Percentiles rank a stretch among this genome's conserved stretches.
These are phyloP conservation scores for Apiotrichum mycotoxinovorans DNA, from an alignment of 1,284 basidiomycete species.

Conservation along the genomic window DNA sequence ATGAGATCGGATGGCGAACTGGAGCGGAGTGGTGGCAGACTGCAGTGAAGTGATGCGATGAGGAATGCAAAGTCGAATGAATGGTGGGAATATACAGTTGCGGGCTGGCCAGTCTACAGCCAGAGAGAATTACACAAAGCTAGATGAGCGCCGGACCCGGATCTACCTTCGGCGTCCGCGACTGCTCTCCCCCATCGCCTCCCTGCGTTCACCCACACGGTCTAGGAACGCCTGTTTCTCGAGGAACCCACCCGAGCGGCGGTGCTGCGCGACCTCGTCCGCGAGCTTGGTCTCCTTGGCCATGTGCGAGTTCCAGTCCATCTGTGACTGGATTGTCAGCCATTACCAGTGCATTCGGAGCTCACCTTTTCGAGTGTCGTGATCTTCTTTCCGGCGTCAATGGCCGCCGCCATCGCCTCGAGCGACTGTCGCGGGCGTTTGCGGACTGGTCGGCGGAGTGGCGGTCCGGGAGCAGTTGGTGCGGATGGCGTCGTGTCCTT, in stretches of 20 bases:
- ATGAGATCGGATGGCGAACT: too few relatives aligned
- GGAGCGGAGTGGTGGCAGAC: too few relatives aligned
- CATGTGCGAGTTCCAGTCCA: constrained; percentile 48
- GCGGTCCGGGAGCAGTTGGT: constrained; percentile 8
- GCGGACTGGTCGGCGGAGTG: constrained; percentile 20
- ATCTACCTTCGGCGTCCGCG: background rate
- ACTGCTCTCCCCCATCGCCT: background rate
- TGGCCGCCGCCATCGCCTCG: constrained; percentile 45
- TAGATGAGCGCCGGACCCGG: background rate
- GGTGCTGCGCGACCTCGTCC: constrained; percentile 43
- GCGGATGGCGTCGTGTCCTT: background rate
- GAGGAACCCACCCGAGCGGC: constrained; percentile 41
- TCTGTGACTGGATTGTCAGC: constrained; percentile 35
- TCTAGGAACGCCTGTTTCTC: constrained; percentile 47
- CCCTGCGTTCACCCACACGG: constrained; percentile 38
- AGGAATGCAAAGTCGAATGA: too few relatives aligned
- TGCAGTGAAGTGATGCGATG: too few relatives aligned
- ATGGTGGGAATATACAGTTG: too few relatives aligned
- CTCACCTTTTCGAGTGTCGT: constrained; percentile 49
- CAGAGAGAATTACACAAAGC: too few relatives aligned
- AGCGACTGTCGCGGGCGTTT: constrained; percentile 45
- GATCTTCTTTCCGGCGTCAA: constrained; percentile 49
- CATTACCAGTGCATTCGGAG: background rate
- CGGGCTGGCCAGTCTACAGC: too few relatives aligned
- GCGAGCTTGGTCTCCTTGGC: constrained; percentile 21